Base-by-base conservation (phyloP, 352 stramenopile species). In the Peronospora destructor region DNA sequence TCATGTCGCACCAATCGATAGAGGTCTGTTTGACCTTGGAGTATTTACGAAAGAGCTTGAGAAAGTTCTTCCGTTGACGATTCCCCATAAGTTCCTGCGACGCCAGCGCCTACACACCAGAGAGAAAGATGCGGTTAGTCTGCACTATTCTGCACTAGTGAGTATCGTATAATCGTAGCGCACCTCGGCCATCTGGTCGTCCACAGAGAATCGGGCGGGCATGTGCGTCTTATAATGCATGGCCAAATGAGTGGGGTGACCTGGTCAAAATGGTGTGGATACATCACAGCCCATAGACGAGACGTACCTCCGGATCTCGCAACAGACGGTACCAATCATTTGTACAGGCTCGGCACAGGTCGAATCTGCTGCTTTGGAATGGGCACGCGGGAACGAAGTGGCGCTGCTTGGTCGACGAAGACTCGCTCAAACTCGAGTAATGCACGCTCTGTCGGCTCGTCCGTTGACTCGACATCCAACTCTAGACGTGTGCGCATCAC, bases 181-280 rank as follows among this genome's bases (percentile, higher is more conserved):
- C 45, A 90, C 81, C 67, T 93, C 82, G 29, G 79, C 70, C 82
- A 93, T 93, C 64, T 93, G 82, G 58, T 93, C 82, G 36, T 93
- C 82, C 32, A 89, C 77, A 38, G 82, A 93, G 54, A 90, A 86
- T 42, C 82, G 79, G 54, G 76, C 76, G 13, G 82, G 82, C 61
- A 84, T 76, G 64, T 93, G 82, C 34, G 82, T 93, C 63, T 88
- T 88, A 66, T 93, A 93, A 57, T 93, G 81, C 75, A 90, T 91
- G 19, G 21, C 35, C 34, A 25, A 11, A 26, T 32, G 10, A 32
- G 11, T 42, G 21, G 1, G 28, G 10, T 32, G 1, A 12, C 12
- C 10, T 12, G 28, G 6, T 12, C 7, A 12, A 32, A 32, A 32
- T 32, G 10, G 4, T 30, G 28, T 42, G 1, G 3, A 0, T 9